phyloP scores from a whole-genome alignment of 768 basidiomycete species.

The Kondoa malvinella region DNA sequence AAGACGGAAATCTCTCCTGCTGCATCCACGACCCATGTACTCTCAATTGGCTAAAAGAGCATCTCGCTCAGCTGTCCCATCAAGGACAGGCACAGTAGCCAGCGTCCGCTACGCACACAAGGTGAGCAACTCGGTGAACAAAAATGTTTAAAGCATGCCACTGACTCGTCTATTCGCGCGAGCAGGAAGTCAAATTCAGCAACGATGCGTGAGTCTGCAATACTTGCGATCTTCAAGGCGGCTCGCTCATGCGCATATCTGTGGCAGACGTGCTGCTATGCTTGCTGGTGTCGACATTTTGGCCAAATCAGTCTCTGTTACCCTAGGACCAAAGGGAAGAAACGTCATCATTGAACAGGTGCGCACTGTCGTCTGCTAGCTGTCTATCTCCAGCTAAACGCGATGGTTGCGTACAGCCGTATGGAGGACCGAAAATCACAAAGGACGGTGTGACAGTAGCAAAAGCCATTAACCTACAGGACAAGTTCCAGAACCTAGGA shows the following conservation, averaged over 20 bases:
- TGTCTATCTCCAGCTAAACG: not conserved
- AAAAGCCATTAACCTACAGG: slow-evolving; percentile 79
- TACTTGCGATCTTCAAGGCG: not conserved
- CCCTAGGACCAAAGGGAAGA: slow-evolving; percentile 89
- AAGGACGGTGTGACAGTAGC: slow-evolving; percentile 89
- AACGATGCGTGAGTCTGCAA: slow-evolving; percentile 44
- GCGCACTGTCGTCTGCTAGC: not conserved
- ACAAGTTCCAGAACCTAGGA: slow-evolving; percentile 90
- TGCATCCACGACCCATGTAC: not conserved
- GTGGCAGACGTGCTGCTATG: slow-evolving; percentile 56
- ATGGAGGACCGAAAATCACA: slow-evolving; percentile 34
- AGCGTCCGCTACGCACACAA: slow-evolving; percentile 23
- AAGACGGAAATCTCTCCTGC: no score
- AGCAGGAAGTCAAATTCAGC: slow-evolving; percentile 78
- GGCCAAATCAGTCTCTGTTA: slow-evolving; percentile 90
- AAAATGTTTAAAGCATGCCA: not conserved
- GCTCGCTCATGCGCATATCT: not conserved
- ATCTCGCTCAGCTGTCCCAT: not conserved
- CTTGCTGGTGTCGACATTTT: slow-evolving; percentile 89
- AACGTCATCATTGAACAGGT: slow-evolving; percentile 88
- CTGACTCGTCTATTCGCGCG: not conserved
- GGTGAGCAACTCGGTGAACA: not conserved
- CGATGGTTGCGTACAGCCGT: slow-evolving; percentile 26
- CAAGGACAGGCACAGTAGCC: slow-evolving; percentile 14
- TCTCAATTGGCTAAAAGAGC: slow-evolving; percentile 1